Conservation (phyloP, 2,329 filamentous ascomycete species). For the Blastomyces gilchristii region DNA sequence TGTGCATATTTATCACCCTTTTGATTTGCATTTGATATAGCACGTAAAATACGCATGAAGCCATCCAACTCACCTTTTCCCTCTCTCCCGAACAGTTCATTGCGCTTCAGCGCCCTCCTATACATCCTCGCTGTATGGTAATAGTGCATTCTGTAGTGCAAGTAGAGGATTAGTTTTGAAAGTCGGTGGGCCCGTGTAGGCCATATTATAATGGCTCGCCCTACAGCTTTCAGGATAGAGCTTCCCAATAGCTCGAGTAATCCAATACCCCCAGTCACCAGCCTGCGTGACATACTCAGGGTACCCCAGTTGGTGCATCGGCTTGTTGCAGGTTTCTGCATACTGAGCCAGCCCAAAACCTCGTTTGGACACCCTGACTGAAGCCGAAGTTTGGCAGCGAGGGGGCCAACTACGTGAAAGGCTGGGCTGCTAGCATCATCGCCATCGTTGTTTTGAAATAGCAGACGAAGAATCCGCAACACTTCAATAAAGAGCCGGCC, state of each 20-base stretch:
- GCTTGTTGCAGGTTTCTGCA: conserved; percentile 53
- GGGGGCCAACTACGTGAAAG: conserved; percentile 46
- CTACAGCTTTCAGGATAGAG: conserved; percentile 49
- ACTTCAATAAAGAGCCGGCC: conserved; percentile 60
- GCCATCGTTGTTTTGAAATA: conserved; percentile 29
- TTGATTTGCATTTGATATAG: neutral
- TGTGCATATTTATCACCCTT: neutral
- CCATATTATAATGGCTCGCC: conserved; percentile 55
- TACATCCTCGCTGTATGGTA: conserved; percentile 45
- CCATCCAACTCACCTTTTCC: conserved; percentile 27
- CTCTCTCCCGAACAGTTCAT: conserved; percentile 47
- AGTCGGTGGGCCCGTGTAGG: conserved; percentile 41
- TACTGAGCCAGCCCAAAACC: conserved; percentile 53
- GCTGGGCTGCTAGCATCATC: conserved; percentile 27
- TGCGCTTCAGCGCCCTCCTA: conserved; percentile 43
- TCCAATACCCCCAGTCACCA: conserved; percentile 59
- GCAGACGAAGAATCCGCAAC: conserved; percentile 47
- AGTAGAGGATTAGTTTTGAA: conserved; percentile 43
- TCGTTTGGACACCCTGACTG: conserved; percentile 32
- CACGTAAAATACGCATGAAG: neutral
- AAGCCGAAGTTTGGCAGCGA: conserved; percentile 50
- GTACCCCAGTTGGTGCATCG: conserved; percentile 61
- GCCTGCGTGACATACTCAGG: conserved; percentile 43
- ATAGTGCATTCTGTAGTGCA: conserved; percentile 43
- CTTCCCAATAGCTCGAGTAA: conserved; percentile 52